These are phyloP conservation scores for Raphidocelis subcapitata DNA, from an alignment of 139 green algal genomes.

Conservation along the genomic window DNA sequence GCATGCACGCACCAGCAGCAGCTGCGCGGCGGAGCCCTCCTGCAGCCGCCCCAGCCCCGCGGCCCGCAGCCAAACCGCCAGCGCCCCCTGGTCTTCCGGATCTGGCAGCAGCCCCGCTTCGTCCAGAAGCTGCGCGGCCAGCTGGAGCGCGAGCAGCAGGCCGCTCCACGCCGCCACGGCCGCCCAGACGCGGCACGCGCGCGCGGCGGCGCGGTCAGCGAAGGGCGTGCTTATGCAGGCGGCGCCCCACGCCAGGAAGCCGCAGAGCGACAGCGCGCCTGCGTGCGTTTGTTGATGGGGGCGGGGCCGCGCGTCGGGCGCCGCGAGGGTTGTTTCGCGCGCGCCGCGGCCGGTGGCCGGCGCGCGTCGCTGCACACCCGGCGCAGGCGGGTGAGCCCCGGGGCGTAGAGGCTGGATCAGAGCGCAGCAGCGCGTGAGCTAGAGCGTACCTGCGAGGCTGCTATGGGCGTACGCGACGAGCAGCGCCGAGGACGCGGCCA, in stretches of 20 bases:
- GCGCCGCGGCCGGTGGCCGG: background rate
- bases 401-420: background rate
- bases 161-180: background rate
- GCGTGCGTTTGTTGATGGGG: background rate
- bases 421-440: background rate
- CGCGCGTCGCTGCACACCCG: background rate
- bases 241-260: constrained; percentile 13
- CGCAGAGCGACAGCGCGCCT: constrained; percentile 7
- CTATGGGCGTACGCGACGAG: constrained; percentile 22
- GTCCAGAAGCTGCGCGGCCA: constrained; percentile 18
- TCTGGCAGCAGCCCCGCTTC: background rate
- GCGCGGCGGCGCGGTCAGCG: background rate
- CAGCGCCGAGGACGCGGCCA: background rate
- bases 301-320: background rate
- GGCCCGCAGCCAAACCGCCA: background rate
- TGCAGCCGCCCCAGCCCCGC: constrained; percentile 5
- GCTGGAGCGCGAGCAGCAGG: constrained; percentile 3
- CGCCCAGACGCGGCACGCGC: constrained; percentile 8
- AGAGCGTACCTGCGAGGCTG: constrained; percentile 15
- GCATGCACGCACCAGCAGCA: background rate
- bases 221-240: constrained; percentile 15
- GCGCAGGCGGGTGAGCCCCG: background rate
- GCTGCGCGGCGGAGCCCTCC: background rate
- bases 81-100: background rate
- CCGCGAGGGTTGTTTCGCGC: background rate